phyloP scores from a whole-genome alignment of 139 green algal genomes.

The Gonium pectorale region DNA sequence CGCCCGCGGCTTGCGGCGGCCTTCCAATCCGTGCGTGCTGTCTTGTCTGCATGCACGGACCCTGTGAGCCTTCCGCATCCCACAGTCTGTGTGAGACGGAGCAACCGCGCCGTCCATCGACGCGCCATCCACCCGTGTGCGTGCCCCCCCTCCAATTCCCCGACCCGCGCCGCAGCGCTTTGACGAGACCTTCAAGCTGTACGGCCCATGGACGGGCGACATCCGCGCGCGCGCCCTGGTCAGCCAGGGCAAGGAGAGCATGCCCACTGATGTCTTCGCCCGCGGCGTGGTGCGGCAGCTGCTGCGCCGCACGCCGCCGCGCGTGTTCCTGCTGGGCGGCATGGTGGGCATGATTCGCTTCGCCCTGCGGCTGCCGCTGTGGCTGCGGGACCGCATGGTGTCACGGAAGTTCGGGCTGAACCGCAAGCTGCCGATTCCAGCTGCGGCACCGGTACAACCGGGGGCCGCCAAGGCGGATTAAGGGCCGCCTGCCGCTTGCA shows the following conservation, averaged over 20 bases:
- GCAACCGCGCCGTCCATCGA: no score
- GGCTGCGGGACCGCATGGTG: slow-evolving; percentile 10
- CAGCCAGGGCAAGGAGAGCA: slow-evolving; percentile 15
- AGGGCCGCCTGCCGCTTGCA: no score
- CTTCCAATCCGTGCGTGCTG: no score
- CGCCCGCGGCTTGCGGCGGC: no score
- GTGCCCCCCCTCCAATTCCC: no score
- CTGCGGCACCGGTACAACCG: no score
- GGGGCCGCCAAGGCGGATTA: no score
- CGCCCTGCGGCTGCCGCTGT: background rate
- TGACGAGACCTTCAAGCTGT: background rate
- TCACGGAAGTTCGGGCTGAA: background rate
- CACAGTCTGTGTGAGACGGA: no score
- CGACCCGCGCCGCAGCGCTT: background rate
- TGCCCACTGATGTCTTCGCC: slow-evolving; percentile 35
- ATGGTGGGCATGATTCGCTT: background rate
- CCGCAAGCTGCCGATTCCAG: background rate
- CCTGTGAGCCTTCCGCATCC: no score
- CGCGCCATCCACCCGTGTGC: no score
- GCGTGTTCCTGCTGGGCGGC: background rate
- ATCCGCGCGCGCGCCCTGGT: background rate
- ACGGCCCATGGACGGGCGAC: background rate
- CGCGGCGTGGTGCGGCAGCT: slow-evolving; percentile 1
- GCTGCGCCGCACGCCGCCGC: slow-evolving; percentile 8
- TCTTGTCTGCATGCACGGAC: no score